A percentile compares a stretch with the other conserved stretches of the same genome.
Evolutionary conservation across 2,329 filamentous ascomycete genomes (phyloP).

Genomic region (Aspergillus sclerotialis): DNA sequence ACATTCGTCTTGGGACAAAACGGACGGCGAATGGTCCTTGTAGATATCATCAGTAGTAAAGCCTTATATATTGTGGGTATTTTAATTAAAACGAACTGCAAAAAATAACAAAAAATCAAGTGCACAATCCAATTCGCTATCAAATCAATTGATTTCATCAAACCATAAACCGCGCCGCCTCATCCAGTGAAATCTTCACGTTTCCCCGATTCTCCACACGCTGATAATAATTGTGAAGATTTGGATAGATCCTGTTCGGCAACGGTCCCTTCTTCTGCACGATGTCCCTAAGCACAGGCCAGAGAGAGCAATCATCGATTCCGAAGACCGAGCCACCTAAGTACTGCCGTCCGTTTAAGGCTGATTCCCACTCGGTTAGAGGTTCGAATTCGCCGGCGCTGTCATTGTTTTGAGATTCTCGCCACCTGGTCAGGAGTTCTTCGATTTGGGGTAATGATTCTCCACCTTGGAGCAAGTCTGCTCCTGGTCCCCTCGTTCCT

Average conservation of each 20-base stretch:
- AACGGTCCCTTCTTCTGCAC: constrained; percentile 17
- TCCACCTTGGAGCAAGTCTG: constrained; percentile 22
- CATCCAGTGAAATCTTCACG: constrained; percentile 27
- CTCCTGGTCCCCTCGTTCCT: constrained; percentile 17
- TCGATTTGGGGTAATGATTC: constrained; percentile 21
- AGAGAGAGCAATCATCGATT: constrained; percentile 39
- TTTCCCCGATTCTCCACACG: constrained; percentile 32
- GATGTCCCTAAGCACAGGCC: constrained; percentile 36
- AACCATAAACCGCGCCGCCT: too few relatives aligned
- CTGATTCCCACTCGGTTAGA: constrained; percentile 27
- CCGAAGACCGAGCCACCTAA: constrained; percentile 29
- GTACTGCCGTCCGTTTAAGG: constrained; percentile 24
- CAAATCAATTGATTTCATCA: too few relatives aligned
- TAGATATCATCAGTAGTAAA: too few relatives aligned
- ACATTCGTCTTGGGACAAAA: too few relatives aligned
- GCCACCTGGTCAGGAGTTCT: constrained; percentile 23
- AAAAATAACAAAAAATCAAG: too few relatives aligned
- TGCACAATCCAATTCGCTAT: too few relatives aligned
- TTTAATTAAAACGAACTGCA: too few relatives aligned
- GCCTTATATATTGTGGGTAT: too few relatives aligned
- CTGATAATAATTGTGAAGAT: constrained; percentile 30
- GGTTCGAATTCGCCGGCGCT: constrained; percentile 6
- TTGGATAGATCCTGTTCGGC: constrained; percentile 20
- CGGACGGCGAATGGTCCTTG: too few relatives aligned
- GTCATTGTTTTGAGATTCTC: constrained; percentile 12